Conservation (phyloP, 176 grass and related monocot genomes). For the Echinochloa phyllopogon region DNA sequence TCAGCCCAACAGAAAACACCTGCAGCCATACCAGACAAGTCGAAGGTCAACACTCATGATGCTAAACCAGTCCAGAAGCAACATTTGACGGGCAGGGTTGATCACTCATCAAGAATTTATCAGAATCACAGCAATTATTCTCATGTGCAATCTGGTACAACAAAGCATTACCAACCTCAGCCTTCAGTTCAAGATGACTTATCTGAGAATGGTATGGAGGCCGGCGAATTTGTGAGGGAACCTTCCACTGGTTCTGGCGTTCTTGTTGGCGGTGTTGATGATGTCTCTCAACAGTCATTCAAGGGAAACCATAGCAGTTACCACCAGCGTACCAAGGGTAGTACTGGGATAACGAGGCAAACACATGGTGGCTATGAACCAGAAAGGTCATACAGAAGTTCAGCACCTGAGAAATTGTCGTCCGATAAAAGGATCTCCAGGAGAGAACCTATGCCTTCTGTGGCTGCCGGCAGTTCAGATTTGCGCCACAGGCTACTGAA, state of each 20-base stretch:
- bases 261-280: background rate
- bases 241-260: slow-evolving; percentile 56
- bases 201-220: slow-evolving; percentile 45
- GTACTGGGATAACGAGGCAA: slow-evolving; percentile 23
- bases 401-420: slow-evolving; percentile 43
- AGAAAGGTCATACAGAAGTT: slow-evolving; percentile 34
- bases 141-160: slow-evolving; percentile 15
- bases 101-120: slow-evolving; percentile 2
- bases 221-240: slow-evolving; percentile 57
- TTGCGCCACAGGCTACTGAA: slow-evolving; percentile 68
- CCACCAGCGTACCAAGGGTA: slow-evolving; percentile 15
- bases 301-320: slow-evolving; percentile 34
- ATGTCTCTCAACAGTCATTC: slow-evolving; percentile 37
- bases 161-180: slow-evolving; percentile 37
- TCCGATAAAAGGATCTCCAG: slow-evolving; percentile 45
- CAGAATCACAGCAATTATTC: slow-evolving; percentile 46
- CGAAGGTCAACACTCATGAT: slow-evolving; percentile 18
- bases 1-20: slow-evolving; percentile 25
- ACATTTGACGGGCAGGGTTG: slow-evolving; percentile 23
- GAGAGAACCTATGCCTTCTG: slow-evolving; percentile 20
- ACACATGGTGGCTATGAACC: slow-evolving; percentile 40
- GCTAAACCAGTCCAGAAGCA: slow-evolving; percentile 30
- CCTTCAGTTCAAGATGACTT: slow-evolving; percentile 31
- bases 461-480: slow-evolving; percentile 41
- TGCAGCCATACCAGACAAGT: slow-evolving; percentile 16